phyloP scores from a whole-genome alignment of 202 grass and related monocot genomes.

The Schoenoplectus triqueter region DNA sequence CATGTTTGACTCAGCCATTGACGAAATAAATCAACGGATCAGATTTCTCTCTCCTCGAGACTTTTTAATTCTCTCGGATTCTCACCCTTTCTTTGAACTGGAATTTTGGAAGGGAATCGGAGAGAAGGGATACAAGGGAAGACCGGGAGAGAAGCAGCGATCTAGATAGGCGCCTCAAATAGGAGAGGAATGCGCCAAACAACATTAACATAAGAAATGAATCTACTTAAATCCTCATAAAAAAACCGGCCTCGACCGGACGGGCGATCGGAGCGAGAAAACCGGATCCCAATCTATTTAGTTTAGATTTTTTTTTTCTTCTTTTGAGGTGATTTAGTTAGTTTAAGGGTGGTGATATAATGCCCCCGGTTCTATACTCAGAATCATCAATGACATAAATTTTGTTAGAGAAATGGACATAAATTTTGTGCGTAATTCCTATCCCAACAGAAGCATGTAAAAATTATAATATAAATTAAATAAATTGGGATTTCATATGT shows the following conservation, averaged over 20 bases:
- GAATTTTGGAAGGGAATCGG: background rate
- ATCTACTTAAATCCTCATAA: background rate
- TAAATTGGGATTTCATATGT: no score
- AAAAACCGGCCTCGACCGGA: background rate
- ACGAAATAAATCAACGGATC: background rate
- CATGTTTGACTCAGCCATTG: slow-evolving; percentile 45
- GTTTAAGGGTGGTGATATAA: no score
- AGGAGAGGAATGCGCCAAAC: slow-evolving; percentile 6
- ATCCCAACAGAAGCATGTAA: no score
- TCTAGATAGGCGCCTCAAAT: slow-evolving; percentile 28
- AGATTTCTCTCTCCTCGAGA: slow-evolving; percentile 3
- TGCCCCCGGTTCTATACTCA: no score
- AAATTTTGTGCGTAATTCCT: no score
- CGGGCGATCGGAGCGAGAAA: background rate
- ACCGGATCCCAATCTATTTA: background rate
- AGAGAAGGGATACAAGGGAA: background rate
- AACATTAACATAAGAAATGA: background rate
- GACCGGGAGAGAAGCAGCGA: slow-evolving; percentile 25
- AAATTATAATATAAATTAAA: no score
- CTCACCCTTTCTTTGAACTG: background rate
- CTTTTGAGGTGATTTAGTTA: no score
- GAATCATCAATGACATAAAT: no score
- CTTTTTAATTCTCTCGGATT: background rate
- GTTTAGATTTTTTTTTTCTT: background rate
- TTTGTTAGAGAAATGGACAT: no score